Evolutionary conservation across 768 basidiomycete genomes (phyloP), one percentile per base, ranked within the genome.

Genomic region (Suillus discolor): DNA sequence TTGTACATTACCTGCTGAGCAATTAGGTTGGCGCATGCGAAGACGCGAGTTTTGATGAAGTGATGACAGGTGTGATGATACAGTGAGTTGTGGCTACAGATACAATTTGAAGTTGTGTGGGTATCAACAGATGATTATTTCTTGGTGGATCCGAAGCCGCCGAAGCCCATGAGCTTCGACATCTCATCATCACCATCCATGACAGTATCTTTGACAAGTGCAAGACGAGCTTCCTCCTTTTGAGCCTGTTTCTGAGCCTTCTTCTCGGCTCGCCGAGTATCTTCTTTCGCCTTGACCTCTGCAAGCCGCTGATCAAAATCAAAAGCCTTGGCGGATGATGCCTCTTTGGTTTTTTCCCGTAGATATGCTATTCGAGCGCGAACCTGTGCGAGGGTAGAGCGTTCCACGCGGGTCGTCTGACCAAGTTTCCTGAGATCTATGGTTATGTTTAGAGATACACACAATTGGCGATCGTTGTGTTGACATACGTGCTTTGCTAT

Each of bases 371-470:
- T 99, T 66, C 92, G 89, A 6, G 89, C 89, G 54, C 94, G 92
- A 62, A 99, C 97, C 79, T 99, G 94, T 69, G 89, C 89, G 20
- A 99, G 79, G 0, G 96, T 96, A 2, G 97, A 98, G 20, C 96
- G 87, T 71, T 89, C 90, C 63, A 97, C 83, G 63, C 90, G 90
- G 23, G 97, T 99, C 2, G 94, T 94, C 80, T 99, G 97, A n/a
- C 97, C 97, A n/a, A 99, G 71, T 31, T 83, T 86, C 49, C 95
- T 89, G 61, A 99, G 83, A 83, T 99, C 97, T 99, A 75, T n/a
- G 7, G 31, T n/a, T n/a, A 25, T 13, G 16, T 36, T 34, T 42
- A 47, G 44, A 45, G 61, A 64, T 9, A 45, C 38, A 62, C 65
- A 54, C 66, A 63, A 68, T 63, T 28, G 18, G 18, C 18, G 8